Conservation (phyloP, 768 basidiomycete genomes). For the Sutorius australiensis region DNA sequence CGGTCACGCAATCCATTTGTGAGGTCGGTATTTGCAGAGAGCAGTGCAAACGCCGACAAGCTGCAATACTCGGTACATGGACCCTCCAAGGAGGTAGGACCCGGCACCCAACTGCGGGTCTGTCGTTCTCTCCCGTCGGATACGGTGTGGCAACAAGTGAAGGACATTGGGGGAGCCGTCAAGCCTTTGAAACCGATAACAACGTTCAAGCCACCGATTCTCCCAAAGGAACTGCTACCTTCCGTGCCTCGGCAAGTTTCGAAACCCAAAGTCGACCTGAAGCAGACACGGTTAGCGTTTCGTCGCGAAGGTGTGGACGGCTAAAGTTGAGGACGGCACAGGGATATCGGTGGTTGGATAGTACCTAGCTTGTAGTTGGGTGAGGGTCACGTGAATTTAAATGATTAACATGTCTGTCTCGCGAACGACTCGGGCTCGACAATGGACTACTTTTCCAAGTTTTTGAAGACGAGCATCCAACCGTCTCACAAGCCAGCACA, state of each 20-base stretch:
- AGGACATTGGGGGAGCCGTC: neutral
- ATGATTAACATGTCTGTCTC: neutral
- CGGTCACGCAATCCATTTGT: constrained; percentile 24
- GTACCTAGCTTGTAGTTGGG: neutral
- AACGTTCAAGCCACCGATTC: constrained; percentile 25
- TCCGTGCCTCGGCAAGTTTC: constrained; percentile 1
- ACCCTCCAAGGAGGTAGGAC: neutral
- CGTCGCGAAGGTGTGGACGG: neutral
- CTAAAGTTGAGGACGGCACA: neutral
- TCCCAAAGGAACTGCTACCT: constrained; percentile 24
- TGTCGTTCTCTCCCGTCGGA: constrained; percentile 10
- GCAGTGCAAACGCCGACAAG: neutral
- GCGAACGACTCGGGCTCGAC: neutral
- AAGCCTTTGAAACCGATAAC: constrained; percentile 32
- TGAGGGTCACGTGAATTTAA: constrained; percentile 14
- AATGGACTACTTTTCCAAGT: constrained; percentile 89
- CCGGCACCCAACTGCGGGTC: constrained; percentile 1
- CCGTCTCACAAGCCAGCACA: constrained; percentile 46
- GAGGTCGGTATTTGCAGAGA: constrained; percentile 22
- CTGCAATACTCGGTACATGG: neutral
- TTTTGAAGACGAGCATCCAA: constrained; percentile 47
- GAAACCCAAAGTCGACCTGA: constrained; percentile 10
- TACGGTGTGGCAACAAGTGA: neutral
- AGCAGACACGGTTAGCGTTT: constrained; percentile 23
- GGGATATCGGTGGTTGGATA: neutral